Base-by-base conservation (phyloP, 345 rosid species). In the Eucalyptus urophylla region DNA sequence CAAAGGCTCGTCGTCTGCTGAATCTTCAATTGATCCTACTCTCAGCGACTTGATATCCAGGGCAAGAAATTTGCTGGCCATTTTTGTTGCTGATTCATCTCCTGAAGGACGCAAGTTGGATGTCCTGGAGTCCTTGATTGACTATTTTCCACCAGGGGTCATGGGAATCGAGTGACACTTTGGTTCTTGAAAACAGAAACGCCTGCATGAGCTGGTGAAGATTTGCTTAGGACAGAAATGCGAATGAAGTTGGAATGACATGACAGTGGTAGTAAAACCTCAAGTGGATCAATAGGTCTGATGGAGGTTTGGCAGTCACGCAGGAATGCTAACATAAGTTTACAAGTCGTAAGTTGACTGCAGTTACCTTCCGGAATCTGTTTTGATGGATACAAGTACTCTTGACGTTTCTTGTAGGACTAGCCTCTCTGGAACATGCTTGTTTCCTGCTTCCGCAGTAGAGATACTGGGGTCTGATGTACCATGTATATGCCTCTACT, bases 121-220 rank as follows among this genome's bases (percentile, higher is more conserved):
- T 27, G 69, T 62, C 86, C 51, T 51, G 80, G 67, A 88, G 4
- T 80, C 49, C 86, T 54, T 85, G 87, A 54, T 88, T 29, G 92
- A 88, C 4, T 72, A 88, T 27, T 93, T 95, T 49, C 99, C 98
- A 3, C 89, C 91, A 1, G 96, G 96, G 99, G 98, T 97, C 76
- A 94, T 93, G 47, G 76, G 88, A 47, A 76, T 76, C 83, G 11
- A 76, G 47, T 21, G 83, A 37, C 4, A 19, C 83, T 76, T 21
- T 76, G 8, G 45, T 72, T 72, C 25, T 43, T 37, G 14, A 40
- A 37, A 37, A 72, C 0, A 10, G 27, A 76, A 76, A 37, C 2
- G 22, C 43, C 11, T 3, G 27, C 27, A 19, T 76, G 24, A 37
- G 1, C 14, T 37, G 83, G 83, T 76, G 83, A 76, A 76, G 83